Conservation (phyloP, 1,284 basidiomycete genomes). For the Microbotryomycetes sp. region DNA sequence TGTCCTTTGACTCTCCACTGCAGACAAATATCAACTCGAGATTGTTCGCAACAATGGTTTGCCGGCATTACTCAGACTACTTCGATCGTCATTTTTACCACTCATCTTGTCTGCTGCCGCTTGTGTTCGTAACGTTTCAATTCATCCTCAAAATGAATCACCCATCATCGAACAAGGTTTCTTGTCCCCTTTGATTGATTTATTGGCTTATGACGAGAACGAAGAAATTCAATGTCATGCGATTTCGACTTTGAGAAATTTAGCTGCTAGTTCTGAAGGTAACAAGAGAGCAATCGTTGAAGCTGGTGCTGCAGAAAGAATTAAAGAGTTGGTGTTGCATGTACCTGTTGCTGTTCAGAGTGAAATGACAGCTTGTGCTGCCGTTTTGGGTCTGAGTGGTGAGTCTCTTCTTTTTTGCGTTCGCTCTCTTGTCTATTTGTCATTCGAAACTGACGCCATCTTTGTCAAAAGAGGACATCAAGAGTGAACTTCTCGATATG, state of each 20-base stretch:
- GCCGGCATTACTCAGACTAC: conserved; percentile 81
- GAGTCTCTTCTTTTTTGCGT: conserved; percentile 33
- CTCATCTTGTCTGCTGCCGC: conserved; percentile 97
- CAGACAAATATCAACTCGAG: conserved; percentile 98
- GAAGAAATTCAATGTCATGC: conserved; percentile 99
- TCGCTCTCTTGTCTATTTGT: background rate
- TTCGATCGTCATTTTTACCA: conserved; percentile 97
- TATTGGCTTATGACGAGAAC: conserved; percentile 95
- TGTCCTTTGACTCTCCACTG: background rate
- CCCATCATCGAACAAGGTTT: conserved; percentile 99
- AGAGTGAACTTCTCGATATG: conserved; percentile 93
- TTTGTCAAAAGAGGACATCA: conserved; percentile 68
- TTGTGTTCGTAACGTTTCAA: conserved; percentile 98
- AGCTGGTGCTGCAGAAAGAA: conserved; percentile 95
- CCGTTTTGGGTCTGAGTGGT: conserved; percentile 89
- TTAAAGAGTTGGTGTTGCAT: conserved; percentile 91
- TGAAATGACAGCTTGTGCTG: conserved; percentile 99
- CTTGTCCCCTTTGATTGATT: conserved; percentile 88
- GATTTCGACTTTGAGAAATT: conserved; percentile 94
- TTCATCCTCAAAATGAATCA: conserved; percentile 96
- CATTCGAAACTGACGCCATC: background rate
- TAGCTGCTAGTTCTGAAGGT: conserved; percentile 94
- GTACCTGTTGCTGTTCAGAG: conserved; percentile 97
- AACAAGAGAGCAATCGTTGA: conserved; percentile 98
- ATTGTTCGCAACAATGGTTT: conserved; percentile 96